A percentile compares a stretch with the other conserved stretches of the same genome.
Conservation (phyloP, 2,329 filamentous ascomycete species). For the Phialocephala sp. region DNA sequence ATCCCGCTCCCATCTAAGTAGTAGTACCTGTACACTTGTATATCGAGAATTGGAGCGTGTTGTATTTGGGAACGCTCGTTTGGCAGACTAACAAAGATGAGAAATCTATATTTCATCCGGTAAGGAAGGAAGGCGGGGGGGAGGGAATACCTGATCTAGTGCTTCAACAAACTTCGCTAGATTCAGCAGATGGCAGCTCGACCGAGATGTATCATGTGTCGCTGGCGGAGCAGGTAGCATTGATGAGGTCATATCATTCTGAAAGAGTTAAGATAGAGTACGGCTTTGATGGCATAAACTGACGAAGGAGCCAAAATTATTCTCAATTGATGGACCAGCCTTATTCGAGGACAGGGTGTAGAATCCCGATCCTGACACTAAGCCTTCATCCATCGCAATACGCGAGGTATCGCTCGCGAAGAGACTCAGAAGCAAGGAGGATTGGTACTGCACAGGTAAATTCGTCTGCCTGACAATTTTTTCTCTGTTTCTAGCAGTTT, state of each 20-base stretch:
- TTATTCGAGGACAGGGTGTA: neutral
- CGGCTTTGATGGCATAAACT: too few relatives aligned
- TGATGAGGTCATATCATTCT: too few relatives aligned
- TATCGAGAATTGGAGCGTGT: slow-evolving; percentile 19
- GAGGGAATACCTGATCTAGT: neutral
- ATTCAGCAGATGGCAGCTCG: neutral
- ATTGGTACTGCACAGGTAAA: too few relatives aligned
- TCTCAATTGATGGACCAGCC: neutral
- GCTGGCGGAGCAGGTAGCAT: too few relatives aligned
- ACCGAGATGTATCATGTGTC: neutral
- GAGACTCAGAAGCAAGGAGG: too few relatives aligned
- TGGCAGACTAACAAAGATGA: slow-evolving; percentile 18
- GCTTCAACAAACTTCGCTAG: neutral
- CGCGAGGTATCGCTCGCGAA: too few relatives aligned
- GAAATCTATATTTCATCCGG: neutral
- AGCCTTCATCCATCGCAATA: neutral
- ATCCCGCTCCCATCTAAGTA: slow-evolving; percentile 28
- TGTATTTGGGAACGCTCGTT: slow-evolving; percentile 22
- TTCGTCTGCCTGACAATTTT: too few relatives aligned
- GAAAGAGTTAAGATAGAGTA: too few relatives aligned
- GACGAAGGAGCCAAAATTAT: too few relatives aligned
- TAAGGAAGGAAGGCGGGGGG: too few relatives aligned
- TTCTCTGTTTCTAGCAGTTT: too few relatives aligned
- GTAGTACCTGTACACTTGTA: slow-evolving; percentile 22
- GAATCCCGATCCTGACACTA: neutral